These are phyloP conservation scores for Kwoniella shandongensis DNA, from an alignment of 768 basidiomycete genomes.

Conservation along the genomic window DNA sequence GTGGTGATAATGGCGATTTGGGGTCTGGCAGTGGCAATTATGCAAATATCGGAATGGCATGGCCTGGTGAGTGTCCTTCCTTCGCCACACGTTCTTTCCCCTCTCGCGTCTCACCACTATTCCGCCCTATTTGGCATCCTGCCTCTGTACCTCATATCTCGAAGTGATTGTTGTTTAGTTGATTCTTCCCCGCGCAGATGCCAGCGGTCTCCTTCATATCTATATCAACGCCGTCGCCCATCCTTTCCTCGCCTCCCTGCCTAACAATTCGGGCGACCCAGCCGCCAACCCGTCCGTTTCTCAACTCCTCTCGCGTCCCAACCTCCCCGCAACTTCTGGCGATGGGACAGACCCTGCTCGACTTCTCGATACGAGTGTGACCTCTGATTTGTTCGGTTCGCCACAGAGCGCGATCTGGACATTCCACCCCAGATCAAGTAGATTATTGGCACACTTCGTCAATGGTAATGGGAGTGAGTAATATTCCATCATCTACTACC, in stretches of 20 bases:
- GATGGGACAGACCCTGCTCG: slow-evolving; percentile 1
- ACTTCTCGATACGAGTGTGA: neutral
- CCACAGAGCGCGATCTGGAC: slow-evolving; percentile 22
- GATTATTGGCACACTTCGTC: slow-evolving; percentile 17
- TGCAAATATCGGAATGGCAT: slow-evolving; percentile 20
- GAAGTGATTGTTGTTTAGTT: neutral
- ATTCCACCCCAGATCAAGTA: neutral
- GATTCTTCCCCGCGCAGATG: neutral
- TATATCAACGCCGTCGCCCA: slow-evolving; percentile 2
- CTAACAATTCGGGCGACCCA: too few relatives aligned
- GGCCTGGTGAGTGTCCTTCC: slow-evolving; percentile 9
- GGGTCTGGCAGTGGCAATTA: slow-evolving; percentile 9
- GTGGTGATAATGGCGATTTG: slow-evolving; percentile 9
- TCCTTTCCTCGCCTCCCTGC: too few relatives aligned
- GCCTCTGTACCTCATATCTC: too few relatives aligned
- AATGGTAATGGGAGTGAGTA: slow-evolving; percentile 24
- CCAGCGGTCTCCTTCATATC: slow-evolving; percentile 11
- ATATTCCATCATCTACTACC: too few relatives aligned
- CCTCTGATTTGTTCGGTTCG: slow-evolving; percentile 1
- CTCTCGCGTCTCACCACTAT: too few relatives aligned
- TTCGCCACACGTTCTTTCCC: neutral
- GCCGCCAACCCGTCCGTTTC: too few relatives aligned
- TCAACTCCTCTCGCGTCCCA: too few relatives aligned
- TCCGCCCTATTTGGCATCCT: too few relatives aligned
- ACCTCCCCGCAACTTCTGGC: too few relatives aligned